Evolutionary conservation across 139 green algal genomes (phyloP).

Genomic region (Diplosphaera chodatii): DNA sequence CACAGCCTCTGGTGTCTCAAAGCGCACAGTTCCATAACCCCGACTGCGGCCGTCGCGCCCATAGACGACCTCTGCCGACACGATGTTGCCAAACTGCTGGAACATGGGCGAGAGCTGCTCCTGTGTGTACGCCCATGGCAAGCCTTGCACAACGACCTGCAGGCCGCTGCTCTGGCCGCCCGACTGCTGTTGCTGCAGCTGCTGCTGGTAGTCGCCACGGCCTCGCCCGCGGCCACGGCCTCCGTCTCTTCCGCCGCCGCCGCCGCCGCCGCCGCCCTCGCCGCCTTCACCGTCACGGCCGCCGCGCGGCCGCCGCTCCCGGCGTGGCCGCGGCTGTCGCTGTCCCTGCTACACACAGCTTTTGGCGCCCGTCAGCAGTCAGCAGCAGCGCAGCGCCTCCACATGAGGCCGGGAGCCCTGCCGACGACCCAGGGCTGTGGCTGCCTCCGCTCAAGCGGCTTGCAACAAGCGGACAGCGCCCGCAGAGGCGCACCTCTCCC

Average conservation of each 20-base stretch:
- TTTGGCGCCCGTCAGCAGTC: too few relatives aligned
- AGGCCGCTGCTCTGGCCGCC: conserved; percentile 48
- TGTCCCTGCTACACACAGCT: too few relatives aligned
- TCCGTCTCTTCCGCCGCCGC: conserved; percentile 14
- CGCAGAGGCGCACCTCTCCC: too few relatives aligned
- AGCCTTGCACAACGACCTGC: conserved; percentile 80
- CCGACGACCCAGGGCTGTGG: too few relatives aligned
- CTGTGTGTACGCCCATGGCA: conserved; percentile 81
- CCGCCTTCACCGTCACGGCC: conserved; percentile 4
- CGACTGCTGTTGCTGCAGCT: conserved; percentile 23
- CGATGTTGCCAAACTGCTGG: conserved; percentile 52
- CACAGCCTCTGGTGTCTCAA: conserved; percentile 62
- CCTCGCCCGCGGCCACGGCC: too few relatives aligned
- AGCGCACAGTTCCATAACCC: conserved; percentile 83
- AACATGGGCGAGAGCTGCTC: conserved; percentile 78
- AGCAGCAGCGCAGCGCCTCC: too few relatives aligned
- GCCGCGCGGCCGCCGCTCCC: conserved; percentile 11
- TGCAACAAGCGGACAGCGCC: too few relatives aligned
- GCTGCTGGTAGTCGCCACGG: conserved; percentile 13
- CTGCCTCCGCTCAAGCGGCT: too few relatives aligned
- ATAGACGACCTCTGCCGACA: conserved; percentile 66
- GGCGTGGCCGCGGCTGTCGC: neutral
- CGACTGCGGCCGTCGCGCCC: conserved; percentile 71
- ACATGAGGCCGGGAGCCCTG: too few relatives aligned
- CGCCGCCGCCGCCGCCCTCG: conserved; percentile 8